Evolutionary conservation across 2,329 filamentous ascomycete genomes (phyloP), one percentile per base, ranked within the genome.

Genomic region (Paraphaeosphaeria sporulosa): DNA sequence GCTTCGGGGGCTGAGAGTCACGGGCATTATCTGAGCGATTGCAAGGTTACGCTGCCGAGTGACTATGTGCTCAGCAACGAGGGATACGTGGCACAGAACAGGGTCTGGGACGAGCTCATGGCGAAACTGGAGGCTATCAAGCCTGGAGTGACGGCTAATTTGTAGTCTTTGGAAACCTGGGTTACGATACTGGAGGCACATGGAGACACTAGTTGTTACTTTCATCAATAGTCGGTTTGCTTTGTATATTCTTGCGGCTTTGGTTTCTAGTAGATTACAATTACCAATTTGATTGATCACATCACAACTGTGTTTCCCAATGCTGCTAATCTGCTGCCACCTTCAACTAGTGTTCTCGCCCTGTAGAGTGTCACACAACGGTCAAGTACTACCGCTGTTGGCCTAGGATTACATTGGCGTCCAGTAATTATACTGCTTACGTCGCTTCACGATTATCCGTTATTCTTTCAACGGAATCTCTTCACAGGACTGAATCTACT

Each of bases 11-110:
- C 63, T 3, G 75, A 79, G 60, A 74, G 66, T 1, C 79, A 82
- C 64, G 81, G 81, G 0, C 67, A 78, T 63, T 83, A 81, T 60
- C 53, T 81, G 48, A 74, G 68, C 40, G 70, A 82, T 54, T 75
- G 71, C 19, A 34, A 65, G 55, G 63, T 80, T 17, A 57, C 56
- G 27, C 51, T 62, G 25, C 73, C 73, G 17, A 71, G 74, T 5
- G 54, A 60, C 12, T 69, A 78, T 34, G 79, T 81, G 10, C 59
- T 69, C 53, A 79, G 75, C 17, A 64, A 67, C 6, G 75, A 79
- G 58, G 81, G 80, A 0, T 65, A 68, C 54, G 68, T 69, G 58
- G 49, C 75, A 52, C 78, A 80, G 68, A 64, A 65, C 53, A 63
- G 71, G 49, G 73, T 81, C 0, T 82, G 79, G 80, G 60, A 62